Percentiles rank a stretch among this genome's conserved stretches.
Evolutionary conservation across 2,329 filamentous ascomycete species (phyloP).

Genomic region (Colletotrichum cereale): DNA sequence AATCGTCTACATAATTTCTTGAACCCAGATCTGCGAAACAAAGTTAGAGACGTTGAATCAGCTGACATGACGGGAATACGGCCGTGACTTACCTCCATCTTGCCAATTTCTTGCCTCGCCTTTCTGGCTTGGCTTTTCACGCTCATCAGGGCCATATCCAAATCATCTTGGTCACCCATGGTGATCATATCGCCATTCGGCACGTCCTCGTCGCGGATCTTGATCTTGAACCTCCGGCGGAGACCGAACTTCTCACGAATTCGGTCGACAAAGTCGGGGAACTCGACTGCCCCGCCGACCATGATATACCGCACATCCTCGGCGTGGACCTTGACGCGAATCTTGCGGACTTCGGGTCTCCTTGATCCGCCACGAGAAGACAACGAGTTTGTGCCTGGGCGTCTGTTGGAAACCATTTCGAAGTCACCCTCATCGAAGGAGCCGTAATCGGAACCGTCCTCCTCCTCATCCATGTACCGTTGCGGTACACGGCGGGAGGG

Average conservation of each 20-base stretch:
- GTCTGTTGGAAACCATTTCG: constrained; percentile 77
- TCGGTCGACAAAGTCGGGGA: constrained; percentile 80
- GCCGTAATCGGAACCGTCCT: constrained; percentile 77
- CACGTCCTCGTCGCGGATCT: constrained; percentile 84
- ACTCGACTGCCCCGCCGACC: constrained; percentile 79
- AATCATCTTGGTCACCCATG: constrained; percentile 94
- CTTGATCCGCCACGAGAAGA: constrained; percentile 67
- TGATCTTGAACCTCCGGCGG: constrained; percentile 84
- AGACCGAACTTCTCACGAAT: constrained; percentile 91
- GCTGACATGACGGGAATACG: neutral
- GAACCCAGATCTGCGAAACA: constrained; percentile 60
- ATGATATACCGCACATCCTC: constrained; percentile 95
- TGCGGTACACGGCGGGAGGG: constrained; percentile 55
- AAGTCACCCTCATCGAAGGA: constrained; percentile 83
- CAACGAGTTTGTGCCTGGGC: constrained; percentile 59
- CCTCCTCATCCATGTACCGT: constrained; percentile 83
- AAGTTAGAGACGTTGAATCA: constrained; percentile 43
- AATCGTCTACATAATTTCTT: constrained; percentile 55
- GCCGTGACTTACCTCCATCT: constrained; percentile 84
- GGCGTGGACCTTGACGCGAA: constrained; percentile 92
- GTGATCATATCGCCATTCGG: constrained; percentile 92
- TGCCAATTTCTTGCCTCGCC: constrained; percentile 85
- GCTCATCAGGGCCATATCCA: constrained; percentile 85
- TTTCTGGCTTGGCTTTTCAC: constrained; percentile 77
- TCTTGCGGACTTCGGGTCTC: constrained; percentile 77